These are phyloP conservation scores for Penicillium lividum DNA, from an alignment of 495 filamentous ascomycete species.

Conservation along the genomic window DNA sequence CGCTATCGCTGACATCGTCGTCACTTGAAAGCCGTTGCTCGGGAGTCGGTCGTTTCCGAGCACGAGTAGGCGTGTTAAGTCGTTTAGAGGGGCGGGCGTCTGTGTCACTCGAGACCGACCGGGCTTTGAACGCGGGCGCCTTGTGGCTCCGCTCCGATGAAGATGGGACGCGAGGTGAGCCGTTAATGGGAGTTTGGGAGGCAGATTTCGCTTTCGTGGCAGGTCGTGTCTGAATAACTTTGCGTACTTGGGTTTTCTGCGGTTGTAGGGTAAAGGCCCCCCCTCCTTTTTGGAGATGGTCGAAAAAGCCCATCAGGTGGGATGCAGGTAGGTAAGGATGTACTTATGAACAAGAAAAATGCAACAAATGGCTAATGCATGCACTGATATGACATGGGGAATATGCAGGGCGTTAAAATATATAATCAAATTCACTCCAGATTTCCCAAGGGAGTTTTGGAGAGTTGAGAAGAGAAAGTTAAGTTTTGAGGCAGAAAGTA, in stretches of 20 bases:
- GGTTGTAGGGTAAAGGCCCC: conserved; percentile 51
- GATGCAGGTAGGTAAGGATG: conserved; percentile 12
- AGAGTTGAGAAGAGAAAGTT: conserved; percentile 18
- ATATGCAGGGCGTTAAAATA: conserved; percentile 10
- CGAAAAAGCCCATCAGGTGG: conserved; percentile 53
- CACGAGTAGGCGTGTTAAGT: conserved; percentile 36
- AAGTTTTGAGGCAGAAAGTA: conserved; percentile 10
- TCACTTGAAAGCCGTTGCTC: conserved; percentile 51
- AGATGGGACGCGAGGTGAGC: conserved; percentile 25
- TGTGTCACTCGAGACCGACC: conserved; percentile 36
- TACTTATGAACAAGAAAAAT: conserved; percentile 26
- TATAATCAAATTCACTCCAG: background rate
- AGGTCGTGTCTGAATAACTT: conserved; percentile 45
- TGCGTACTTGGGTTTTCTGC: conserved; percentile 51
- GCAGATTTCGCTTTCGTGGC: conserved; percentile 33
- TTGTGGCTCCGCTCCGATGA: conserved; percentile 32
- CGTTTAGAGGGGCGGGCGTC: conserved; percentile 39
- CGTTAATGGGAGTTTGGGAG: conserved; percentile 24
- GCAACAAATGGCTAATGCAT: conserved; percentile 22
- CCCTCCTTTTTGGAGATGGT: conserved; percentile 57
- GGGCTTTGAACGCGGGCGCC: conserved; percentile 28
- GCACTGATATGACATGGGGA: conserved; percentile 19
- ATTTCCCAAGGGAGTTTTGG: conserved; percentile 5
- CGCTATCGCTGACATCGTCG: conserved; percentile 48
- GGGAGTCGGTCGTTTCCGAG: conserved; percentile 49